Evolutionary conservation across 2,329 filamentous ascomycete genomes (phyloP), one percentile per base, ranked within the genome.

Genomic region (Sordariomycetes sp.): DNA sequence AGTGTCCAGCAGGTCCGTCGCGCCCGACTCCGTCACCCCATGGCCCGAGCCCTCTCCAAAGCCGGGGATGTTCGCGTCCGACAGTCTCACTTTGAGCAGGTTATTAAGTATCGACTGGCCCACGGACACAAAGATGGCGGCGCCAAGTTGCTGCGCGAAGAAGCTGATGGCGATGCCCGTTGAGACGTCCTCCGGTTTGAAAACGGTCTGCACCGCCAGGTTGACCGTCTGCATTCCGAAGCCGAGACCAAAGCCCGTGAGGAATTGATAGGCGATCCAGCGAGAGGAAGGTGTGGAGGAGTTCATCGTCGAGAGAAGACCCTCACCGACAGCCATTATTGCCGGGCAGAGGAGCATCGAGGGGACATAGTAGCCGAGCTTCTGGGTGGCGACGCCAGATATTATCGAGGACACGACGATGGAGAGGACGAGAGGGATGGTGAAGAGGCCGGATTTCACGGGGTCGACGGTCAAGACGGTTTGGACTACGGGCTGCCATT

Each of bases 221-320:
- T 75, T 72, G 18, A 79, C 72, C 3, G 80, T 76, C 64, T 86
- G 82, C 72, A 87, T 79, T 6, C 79, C 78, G 25, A 80, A 70
- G 2, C 83, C 83, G 3, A 85, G 65, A 1, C 83, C 83, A 54
- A 82, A 77, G 20, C 83, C 83, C 7, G 78, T 72, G 22, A 86
- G 65, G 58, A 82, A 79, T 64, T 86, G 81, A 64, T 74, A 86
- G 14, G 73, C 79, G 58, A 85, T 81, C 83, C 83, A 86, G 60
- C 79, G 74, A 1, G 72, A 67, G 1, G 76, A 74, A 2, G 70
- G 68, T 16, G 78, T 79, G 55, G 67, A 62, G 1, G 76, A 74
- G 18, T 66, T 70, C 35, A 85, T 76, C 0, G 81, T 86, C 58
- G 75, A 82, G 63, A 86, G 71, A 14, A 86, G 74, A 2, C 83